Percentiles rank a stretch among this genome's conserved stretches.
phyloP scores from a whole-genome alignment of 2,329 filamentous ascomycete genomes.

The Trichoderma semiorbis region DNA sequence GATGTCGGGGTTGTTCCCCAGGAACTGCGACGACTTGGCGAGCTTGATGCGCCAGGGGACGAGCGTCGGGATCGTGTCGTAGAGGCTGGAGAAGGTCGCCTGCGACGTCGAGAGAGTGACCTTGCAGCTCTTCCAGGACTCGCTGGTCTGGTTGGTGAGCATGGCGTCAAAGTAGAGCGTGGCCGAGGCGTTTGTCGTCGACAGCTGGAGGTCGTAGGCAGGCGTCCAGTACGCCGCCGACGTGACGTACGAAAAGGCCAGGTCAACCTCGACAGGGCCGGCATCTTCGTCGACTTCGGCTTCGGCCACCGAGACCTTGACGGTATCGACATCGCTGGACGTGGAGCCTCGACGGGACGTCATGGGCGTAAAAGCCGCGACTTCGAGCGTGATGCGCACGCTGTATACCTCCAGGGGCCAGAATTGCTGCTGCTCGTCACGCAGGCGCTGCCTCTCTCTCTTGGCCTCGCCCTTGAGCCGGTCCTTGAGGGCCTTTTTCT shows the following conservation, averaged over 20 bases:
- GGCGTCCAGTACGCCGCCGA: slow-evolving; percentile 56
- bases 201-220: slow-evolving; percentile 60
- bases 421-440: slow-evolving; percentile 42
- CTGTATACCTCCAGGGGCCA: slow-evolving; percentile 49
- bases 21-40: slow-evolving; percentile 20
- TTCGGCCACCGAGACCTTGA: slow-evolving; percentile 24
- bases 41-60: slow-evolving; percentile 56
- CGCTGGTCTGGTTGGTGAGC: slow-evolving; percentile 59
- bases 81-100: slow-evolving; percentile 53
- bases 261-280: slow-evolving; percentile 33
- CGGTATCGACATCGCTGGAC: slow-evolving; percentile 51
- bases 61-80: slow-evolving; percentile 53
- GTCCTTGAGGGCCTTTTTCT: slow-evolving; percentile 33
- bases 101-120: slow-evolving; percentile 62
- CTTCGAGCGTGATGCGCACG: slow-evolving; percentile 48
- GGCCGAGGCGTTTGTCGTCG: slow-evolving; percentile 50
- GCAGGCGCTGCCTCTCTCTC: slow-evolving; percentile 44
- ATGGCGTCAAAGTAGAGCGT: slow-evolving; percentile 59
- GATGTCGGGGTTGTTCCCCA: slow-evolving; percentile 26
- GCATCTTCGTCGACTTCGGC: slow-evolving; percentile 19
- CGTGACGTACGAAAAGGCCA: slow-evolving; percentile 59
- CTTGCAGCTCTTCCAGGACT: slow-evolving; percentile 60
- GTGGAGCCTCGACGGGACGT: slow-evolving; percentile 50
- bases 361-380: slow-evolving; percentile 36
- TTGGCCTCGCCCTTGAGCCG: slow-evolving; percentile 36